Evolutionary conservation across 441 rosid species (phyloP).

Genomic region (Gossypium davidsonii): DNA sequence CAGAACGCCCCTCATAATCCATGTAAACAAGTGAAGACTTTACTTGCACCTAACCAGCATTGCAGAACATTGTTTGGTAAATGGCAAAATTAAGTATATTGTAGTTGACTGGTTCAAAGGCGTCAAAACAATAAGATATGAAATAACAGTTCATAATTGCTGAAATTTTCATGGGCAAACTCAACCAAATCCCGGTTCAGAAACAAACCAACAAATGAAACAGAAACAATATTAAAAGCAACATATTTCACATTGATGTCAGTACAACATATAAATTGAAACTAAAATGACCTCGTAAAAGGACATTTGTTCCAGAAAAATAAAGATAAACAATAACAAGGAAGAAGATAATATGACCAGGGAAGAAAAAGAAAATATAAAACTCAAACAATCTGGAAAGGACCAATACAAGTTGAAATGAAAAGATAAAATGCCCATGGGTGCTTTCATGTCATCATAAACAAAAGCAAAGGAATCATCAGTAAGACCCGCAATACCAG

Average conservation of each 20-base stretch:
- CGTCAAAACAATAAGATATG: not conserved
- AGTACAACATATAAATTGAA: not conserved
- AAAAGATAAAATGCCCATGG: not conserved
- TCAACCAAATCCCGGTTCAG: not conserved
- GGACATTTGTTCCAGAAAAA: not conserved
- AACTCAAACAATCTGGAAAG: conserved; percentile 2
- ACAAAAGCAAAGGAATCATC: conserved; percentile 4
- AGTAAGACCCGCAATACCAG: not conserved
- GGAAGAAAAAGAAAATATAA: not conserved
- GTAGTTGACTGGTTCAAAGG: conserved; percentile 6
- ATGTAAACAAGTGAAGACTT: conserved; percentile 71
- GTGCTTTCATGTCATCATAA: conserved; percentile 6
- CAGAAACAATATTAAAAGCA: not conserved
- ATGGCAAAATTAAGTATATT: not conserved
- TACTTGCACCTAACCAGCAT: conserved; percentile 71
- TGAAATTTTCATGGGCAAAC: not conserved
- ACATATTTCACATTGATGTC: not conserved
- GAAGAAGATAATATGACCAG: not conserved
- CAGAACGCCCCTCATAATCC: conserved; percentile 95
- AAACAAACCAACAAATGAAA: not conserved
- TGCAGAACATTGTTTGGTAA: conserved; percentile 16
- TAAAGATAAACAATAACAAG: not conserved
- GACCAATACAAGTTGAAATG: not conserved
- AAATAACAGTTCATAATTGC: not conserved
- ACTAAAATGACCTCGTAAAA: not conserved